Percentiles rank a stretch among this genome's conserved stretches.
These are phyloP conservation scores for Neurospora sp. DNA, from an alignment of 495 filamentous ascomycete genomes.

Conservation along the genomic window DNA sequence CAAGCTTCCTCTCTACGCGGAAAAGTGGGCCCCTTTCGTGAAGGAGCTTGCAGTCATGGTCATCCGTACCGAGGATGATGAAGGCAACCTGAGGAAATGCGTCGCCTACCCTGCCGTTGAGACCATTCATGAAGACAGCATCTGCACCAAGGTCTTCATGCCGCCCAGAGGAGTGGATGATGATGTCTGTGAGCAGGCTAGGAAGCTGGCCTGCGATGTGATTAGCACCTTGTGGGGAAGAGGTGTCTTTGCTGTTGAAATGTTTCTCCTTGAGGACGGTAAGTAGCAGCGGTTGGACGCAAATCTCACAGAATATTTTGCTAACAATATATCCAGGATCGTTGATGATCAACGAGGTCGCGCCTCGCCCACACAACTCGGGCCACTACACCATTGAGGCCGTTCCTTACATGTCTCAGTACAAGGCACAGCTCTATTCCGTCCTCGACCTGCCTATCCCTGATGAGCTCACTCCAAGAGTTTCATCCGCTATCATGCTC, in stretches of 20 bases:
- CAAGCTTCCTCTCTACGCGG: conserved; percentile 69
- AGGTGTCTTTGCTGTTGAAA: conserved; percentile 92
- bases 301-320: not conserved
- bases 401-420: conserved; percentile 76
- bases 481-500: conserved; percentile 73
- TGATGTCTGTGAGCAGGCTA: conserved; percentile 51
- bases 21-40: conserved; percentile 80
- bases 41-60: conserved; percentile 93
- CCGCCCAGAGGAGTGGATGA: conserved; percentile 66
- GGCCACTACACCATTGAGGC: conserved; percentile 97
- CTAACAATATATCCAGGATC: conserved; percentile 23
- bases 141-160: conserved; percentile 88
- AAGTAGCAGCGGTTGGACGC: conserved; percentile 18
- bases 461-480: conserved; percentile 48
- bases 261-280: conserved; percentile 81
- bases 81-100: conserved; percentile 35
- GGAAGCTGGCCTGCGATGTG: conserved; percentile 68
- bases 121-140: conserved; percentile 88
- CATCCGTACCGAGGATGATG: conserved; percentile 72
- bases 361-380: conserved; percentile 92
- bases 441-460: conserved; percentile 72
- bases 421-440: conserved; percentile 77
- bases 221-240: conserved; percentile 74
- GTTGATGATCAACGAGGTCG: conserved; percentile 84
- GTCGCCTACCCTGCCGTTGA: conserved; percentile 85